These are phyloP conservation scores for Aspergillus aculeatinus DNA, from an alignment of 2,329 filamentous ascomycete species.

Conservation along the genomic window DNA sequence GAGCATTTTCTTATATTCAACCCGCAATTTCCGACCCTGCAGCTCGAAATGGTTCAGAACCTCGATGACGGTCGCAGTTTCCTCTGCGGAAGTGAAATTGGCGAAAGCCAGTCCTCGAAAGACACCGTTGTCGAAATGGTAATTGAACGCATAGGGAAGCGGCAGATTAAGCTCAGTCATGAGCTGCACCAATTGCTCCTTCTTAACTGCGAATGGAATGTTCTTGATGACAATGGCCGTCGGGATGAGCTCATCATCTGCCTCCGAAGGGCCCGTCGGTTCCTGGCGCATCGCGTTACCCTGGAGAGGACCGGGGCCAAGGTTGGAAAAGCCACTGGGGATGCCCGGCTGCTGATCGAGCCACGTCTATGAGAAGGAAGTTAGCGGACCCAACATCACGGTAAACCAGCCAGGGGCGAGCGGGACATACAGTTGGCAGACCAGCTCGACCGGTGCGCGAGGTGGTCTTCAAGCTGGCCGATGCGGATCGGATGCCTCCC, in stretches of 20 bases:
- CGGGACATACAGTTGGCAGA: slow-evolving; percentile 68
- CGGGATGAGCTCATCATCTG: slow-evolving; percentile 83
- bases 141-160: slow-evolving; percentile 97
- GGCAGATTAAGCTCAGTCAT: slow-evolving; percentile 95
- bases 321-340: slow-evolving; percentile 47
- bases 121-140: slow-evolving; percentile 97
- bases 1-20: slow-evolving; percentile 99
- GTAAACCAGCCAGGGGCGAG: not conserved
- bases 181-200: slow-evolving; percentile 86
- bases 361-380: slow-evolving; percentile 54
- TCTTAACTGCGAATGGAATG: slow-evolving; percentile 96
- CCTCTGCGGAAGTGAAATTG: slow-evolving; percentile 94
- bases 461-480: slow-evolving; percentile 56
- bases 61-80: slow-evolving; percentile 89
- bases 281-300: slow-evolving; percentile 45
- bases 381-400: not conserved
- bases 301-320: slow-evolving; percentile 44
- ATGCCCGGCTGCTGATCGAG: slow-evolving; percentile 57
- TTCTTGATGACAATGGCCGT: slow-evolving; percentile 99
- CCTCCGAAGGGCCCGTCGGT: slow-evolving; percentile 40
- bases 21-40: slow-evolving; percentile 87
- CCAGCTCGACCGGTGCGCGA: slow-evolving; percentile 55
- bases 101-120: slow-evolving; percentile 95
- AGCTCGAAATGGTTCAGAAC: slow-evolving; percentile 94
- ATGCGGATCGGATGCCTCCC: slow-evolving; percentile 60